Base-by-base conservation (phyloP, 140 eudicot genomes). In the Stevia rebaudiana region DNA sequence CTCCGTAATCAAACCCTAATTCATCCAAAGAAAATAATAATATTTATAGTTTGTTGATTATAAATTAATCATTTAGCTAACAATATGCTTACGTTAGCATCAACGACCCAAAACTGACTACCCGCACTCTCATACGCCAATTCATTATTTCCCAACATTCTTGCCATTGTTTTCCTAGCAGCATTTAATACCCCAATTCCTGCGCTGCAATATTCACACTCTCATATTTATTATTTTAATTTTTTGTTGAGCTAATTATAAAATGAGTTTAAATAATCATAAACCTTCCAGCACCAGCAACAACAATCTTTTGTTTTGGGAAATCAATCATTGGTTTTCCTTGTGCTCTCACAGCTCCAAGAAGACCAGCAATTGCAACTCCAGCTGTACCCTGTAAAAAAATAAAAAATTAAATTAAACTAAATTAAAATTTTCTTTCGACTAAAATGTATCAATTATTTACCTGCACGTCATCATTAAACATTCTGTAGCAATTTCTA, bases 271-370 rank as follows among this genome's bases (percentile, higher is more conserved):
- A 19, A 7, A 53, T 17, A 36, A 30, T 17, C 62, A n/a, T 24
- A 35, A 13, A 92, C 98, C 98, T 92, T 78, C 98, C 98, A 53
- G 98, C 98, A 65, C 96, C 96, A 25, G 98, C 98, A 75, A 92
- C 96, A 63, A 92, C 96, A 77, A 92, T 92, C 75, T 77, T 92
- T 76, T 80, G 89, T 63, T 92, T 92, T 40, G 98, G 96, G 64
- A 92, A 92, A 69, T 92, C 96, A 18, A 92, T 85, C 98, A 87
- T 82, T 61, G 89, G 84, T 63, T 83, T 88, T 68, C 98, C 98
- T 74, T 92, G 98, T 16, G 98, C 98, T 72, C 98, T 85, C 23
- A 92, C 98, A 62, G 98, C 98, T 73, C 98, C 98, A 67, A 92
- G 74, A 68, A 92, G 89, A 83, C 98, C 98, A 73, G 98, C 98